Percentiles rank a stretch among this genome's conserved stretches.
Conservation (phyloP, 305 asterid species). For the Galium porrigens region DNA sequence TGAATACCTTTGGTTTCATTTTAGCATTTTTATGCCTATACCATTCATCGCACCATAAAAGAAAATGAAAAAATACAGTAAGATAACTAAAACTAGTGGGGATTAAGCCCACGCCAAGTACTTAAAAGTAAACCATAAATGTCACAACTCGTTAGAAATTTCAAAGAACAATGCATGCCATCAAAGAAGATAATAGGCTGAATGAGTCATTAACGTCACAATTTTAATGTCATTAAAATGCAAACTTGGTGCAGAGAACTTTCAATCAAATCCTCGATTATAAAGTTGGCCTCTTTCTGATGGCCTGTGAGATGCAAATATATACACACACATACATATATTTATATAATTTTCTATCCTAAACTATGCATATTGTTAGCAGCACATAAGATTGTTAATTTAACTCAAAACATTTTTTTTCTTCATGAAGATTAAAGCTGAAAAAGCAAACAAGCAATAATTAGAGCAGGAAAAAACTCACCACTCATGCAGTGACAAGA, state of each 20-base stretch:
- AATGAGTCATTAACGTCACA: neutral
- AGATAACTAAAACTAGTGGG: neutral
- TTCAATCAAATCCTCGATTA: neutral
- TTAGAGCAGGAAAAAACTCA: neutral
- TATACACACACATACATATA: too few species aligned
- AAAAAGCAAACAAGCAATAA: neutral
- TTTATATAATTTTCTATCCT: neutral
- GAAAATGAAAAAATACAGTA: neutral
- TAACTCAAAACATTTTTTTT: neutral
- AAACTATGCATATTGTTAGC: neutral
- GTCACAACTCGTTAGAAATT: neutral
- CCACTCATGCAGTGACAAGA: neutral
- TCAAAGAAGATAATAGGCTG: conserved; percentile 1
- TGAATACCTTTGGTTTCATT: neutral
- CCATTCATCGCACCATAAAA: neutral
- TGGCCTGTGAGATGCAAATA: too few species aligned
- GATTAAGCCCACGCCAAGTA: neutral
- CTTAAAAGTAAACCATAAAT: neutral
- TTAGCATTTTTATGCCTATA: neutral
- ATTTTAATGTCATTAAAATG: neutral
- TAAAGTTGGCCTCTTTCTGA: neutral
- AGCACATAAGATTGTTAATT: neutral
- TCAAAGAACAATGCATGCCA: neutral
- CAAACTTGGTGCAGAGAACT: neutral
- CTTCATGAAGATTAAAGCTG: neutral